Base-by-base conservation (phyloP, 805 yeast genomes). In the Starmerella apicola region DNA sequence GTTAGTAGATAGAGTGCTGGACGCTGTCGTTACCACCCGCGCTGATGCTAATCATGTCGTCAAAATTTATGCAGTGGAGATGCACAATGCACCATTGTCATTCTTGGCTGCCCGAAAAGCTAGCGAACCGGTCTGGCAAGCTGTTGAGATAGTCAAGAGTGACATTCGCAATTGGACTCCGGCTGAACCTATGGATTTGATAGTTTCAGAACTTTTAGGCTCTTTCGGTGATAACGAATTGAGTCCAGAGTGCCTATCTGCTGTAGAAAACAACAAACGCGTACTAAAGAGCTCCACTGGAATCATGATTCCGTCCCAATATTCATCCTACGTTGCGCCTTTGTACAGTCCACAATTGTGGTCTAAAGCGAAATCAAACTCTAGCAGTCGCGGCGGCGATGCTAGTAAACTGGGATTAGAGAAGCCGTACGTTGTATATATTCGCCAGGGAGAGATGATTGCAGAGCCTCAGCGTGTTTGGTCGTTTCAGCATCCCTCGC, bases 201-300 rank as follows among this genome's bases (percentile, higher is more conserved):
- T 85, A 7, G 67, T 88, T 1, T 79, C 93, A 32, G 96, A 86
- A 56, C 62, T 88, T 6, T 58, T 86, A 21, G 96, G 96, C 5
- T 81, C 94, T 13, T 81, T 88, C 61, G 96, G 94, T 3, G 88
- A 93, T 57, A 88, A 86, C 58, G 96, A 86, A 55, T 65, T 83
- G 15, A 70, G 82, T 7, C 96, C 97, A 0, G 97, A 86, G 56
- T 77, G 91, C 42, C 57, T 83, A 3, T 63, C 62, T 33, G 60
- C 67, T 1, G 51, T 42, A 12, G 46, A 43, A 27, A 66, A 15
- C 68, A 70, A 36, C 30, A 37, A 42, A 12, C 35, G 27, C 12
- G 39, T 37, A 49, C 43, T 68, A 50, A 67, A 72, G 58, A 52
- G 52, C 5, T 36, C 41, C 3, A n/a, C n/a, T n/a, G 79, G 82